Conservation (phyloP, 2,329 filamentous ascomycete species). For the Corynespora cassiicola region DNA sequence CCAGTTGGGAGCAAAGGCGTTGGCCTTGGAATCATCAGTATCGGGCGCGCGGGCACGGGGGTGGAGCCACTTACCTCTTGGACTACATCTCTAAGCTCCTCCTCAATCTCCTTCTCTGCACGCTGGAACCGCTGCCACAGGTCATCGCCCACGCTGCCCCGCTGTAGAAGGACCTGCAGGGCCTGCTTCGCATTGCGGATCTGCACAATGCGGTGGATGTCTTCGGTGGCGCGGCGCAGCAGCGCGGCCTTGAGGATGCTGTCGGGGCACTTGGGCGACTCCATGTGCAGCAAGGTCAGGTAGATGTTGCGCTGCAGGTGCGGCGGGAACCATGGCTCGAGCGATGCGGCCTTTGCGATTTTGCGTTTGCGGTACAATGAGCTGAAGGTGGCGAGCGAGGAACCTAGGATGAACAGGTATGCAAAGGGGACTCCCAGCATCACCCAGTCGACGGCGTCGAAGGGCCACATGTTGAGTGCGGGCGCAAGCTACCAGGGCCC, state of each 20-base stretch:
- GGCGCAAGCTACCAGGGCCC: slow-evolving; percentile 1
- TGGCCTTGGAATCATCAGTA: slow-evolving; percentile 68
- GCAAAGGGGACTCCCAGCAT: slow-evolving; percentile 85
- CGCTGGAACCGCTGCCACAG: slow-evolving; percentile 90
- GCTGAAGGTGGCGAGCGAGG: slow-evolving; percentile 90
- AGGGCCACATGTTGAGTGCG: slow-evolving; percentile 39
- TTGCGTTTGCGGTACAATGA: slow-evolving; percentile 93
- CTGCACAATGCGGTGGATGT: slow-evolving; percentile 90
- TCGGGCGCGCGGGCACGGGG: not conserved
- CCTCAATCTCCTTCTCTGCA: slow-evolving; percentile 97
- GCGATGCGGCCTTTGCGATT: slow-evolving; percentile 76
- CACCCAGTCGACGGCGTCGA: slow-evolving; percentile 73
- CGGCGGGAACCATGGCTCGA: slow-evolving; percentile 92
- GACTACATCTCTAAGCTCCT: slow-evolving; percentile 92
- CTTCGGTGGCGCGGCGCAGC: slow-evolving; percentile 86
- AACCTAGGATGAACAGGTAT: slow-evolving; percentile 86
- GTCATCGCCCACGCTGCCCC: slow-evolving; percentile 94
- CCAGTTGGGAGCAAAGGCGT: slow-evolving; percentile 87
- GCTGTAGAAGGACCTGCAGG: slow-evolving; percentile 80
- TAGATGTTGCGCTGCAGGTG: slow-evolving; percentile 95
- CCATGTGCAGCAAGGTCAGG: slow-evolving; percentile 85
- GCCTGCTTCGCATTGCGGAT: slow-evolving; percentile 89
- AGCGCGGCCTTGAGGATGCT: slow-evolving; percentile 87
- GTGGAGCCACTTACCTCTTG: slow-evolving; percentile 71
- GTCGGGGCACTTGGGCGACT: slow-evolving; percentile 76